A percentile compares a stretch with the other conserved stretches of the same genome.
Conservation (phyloP, 2,329 filamentous ascomycete genomes). For the Neopestalotiopsis sp. region DNA sequence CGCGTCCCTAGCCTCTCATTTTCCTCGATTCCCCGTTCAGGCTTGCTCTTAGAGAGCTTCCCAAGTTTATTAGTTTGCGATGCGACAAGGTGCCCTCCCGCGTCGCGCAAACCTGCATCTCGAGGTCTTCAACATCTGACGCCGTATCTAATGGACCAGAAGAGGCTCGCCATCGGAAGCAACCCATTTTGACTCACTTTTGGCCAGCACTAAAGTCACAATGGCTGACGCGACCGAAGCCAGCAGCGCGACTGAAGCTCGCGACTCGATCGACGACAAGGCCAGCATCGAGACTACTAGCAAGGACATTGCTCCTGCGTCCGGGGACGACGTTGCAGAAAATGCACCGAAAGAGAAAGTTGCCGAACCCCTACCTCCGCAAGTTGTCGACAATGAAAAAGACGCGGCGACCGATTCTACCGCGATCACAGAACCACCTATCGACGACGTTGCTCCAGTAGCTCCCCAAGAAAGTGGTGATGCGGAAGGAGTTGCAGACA, state of each 20-base stretch:
- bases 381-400: constrained; percentile 26
- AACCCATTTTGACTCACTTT: not conserved
- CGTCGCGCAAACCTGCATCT: constrained; percentile 2
- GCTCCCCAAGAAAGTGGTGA: not conserved
- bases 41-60: not conserved
- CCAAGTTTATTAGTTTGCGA: not conserved
- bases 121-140: too few species aligned
- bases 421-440: not conserved
- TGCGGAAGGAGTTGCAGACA: not conserved
- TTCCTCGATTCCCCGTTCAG: not conserved
- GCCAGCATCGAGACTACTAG: not conserved
- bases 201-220: constrained; percentile 4
- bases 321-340: constrained; percentile 19
- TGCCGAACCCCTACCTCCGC: constrained; percentile 10
- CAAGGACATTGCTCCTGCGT: not conserved
- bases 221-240: constrained; percentile 40
- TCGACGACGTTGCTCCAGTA: not conserved
- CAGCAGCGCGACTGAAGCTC: constrained; percentile 51
- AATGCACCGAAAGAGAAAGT: constrained; percentile 17
- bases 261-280: constrained; percentile 58
- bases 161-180: too few species aligned
- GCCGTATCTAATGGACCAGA: not conserved
- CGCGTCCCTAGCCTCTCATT: not conserved
- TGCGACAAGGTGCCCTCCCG: constrained; percentile 6
- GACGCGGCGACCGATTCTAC: not conserved